phyloP scores from a whole-genome alignment of 2,329 filamentous ascomycete species.

The Fusarium nelsonii region DNA sequence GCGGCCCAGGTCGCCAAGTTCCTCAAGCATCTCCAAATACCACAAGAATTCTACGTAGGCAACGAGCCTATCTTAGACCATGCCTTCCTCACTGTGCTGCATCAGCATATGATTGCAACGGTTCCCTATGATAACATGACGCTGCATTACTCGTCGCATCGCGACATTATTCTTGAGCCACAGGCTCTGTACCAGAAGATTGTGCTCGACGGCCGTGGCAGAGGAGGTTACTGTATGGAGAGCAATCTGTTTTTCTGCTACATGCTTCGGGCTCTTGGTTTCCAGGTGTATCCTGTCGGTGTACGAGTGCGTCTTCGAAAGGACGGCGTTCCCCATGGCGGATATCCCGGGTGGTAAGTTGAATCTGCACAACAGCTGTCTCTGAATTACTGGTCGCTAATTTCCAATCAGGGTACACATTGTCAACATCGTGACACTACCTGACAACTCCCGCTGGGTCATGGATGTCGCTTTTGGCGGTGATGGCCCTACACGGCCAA shows the following conservation, averaged over 20 bases:
- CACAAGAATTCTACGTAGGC: constrained; percentile 45
- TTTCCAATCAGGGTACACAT: constrained; percentile 62
- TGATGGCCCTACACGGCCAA: constrained; percentile 68
- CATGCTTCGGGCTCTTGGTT: constrained; percentile 64
- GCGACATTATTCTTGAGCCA: constrained; percentile 58
- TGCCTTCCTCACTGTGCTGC: constrained; percentile 55
- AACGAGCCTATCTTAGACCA: constrained; percentile 47
- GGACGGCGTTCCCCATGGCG: constrained; percentile 55
- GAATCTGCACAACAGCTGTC: constrained; percentile 18
- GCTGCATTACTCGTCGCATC: constrained; percentile 62
- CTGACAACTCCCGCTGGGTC: constrained; percentile 61
- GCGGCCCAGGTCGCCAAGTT: constrained; percentile 49
- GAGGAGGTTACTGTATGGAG: constrained; percentile 73
- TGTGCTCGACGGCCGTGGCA: constrained; percentile 55
- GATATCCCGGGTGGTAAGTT: constrained; percentile 62
- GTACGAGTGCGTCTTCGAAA: constrained; percentile 60
- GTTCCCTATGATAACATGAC: constrained; percentile 69
- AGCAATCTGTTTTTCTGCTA: constrained; percentile 66
- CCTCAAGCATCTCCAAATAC: constrained; percentile 47
- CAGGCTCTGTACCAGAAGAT: constrained; percentile 64
- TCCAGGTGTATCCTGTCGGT: constrained; percentile 66
- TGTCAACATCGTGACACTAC: constrained; percentile 70
- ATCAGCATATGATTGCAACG: constrained; percentile 61
- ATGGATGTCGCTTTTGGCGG: constrained; percentile 75
- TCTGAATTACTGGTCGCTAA: constrained; percentile 23